These are phyloP conservation scores for Neurospora pannonica DNA, from an alignment of 495 filamentous ascomycete species.

Conservation along the genomic window DNA sequence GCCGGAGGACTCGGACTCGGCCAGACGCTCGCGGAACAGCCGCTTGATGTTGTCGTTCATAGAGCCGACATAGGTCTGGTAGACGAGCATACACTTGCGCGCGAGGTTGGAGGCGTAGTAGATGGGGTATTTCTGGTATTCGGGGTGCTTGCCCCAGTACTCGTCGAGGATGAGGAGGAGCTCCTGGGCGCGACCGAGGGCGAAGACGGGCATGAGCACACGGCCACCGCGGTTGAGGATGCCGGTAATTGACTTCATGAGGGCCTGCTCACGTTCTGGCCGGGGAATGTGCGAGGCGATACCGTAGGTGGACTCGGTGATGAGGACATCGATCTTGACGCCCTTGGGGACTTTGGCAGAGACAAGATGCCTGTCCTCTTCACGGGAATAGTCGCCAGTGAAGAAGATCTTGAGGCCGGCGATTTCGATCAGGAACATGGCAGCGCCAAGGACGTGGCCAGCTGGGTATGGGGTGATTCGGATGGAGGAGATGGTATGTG, in stretches of 20 bases:
- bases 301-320: conserved; percentile 95
- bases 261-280: conserved; percentile 75
- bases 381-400: conserved; percentile 92
- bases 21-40: conserved; percentile 76
- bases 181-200: conserved; percentile 87
- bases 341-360: conserved; percentile 78
- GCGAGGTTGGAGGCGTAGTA: conserved; percentile 95
- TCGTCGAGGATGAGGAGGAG: conserved; percentile 90
- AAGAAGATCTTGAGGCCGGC: conserved; percentile 93
- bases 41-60: conserved; percentile 99
- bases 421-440: conserved; percentile 96
- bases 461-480: conserved; percentile 94
- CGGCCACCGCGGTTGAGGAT: conserved; percentile 86
- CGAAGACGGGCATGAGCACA: conserved; percentile 91
- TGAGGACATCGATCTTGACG: conserved; percentile 86
- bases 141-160: conserved; percentile 82
- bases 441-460: conserved; percentile 93
- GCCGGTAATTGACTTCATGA: conserved; percentile 90
- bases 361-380: conserved; percentile 88
- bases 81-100: conserved; percentile 94
- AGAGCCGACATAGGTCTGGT: conserved; percentile 90
- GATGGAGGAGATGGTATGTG: conserved; percentile 91
- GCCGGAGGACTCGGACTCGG: conserved; percentile 68
- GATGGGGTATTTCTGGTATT: conserved; percentile 83
- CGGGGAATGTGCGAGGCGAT: conserved; percentile 85